Percentiles rank a stretch among this genome's conserved stretches.
Conservation (phyloP, 1,284 basidiomycete species). For the Rhodotorula sp. region DNA sequence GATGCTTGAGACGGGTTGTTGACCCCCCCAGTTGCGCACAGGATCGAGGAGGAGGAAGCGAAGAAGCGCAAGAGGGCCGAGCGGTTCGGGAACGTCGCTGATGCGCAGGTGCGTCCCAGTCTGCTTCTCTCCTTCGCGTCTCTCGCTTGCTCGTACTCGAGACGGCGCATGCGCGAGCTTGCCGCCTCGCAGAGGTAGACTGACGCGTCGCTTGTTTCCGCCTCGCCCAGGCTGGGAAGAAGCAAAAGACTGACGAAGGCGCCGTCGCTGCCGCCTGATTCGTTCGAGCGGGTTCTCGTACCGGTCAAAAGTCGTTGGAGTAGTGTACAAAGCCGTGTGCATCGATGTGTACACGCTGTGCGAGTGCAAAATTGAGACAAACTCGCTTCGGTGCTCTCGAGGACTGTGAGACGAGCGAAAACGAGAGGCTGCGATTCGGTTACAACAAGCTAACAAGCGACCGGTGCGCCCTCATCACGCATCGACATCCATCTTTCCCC, state of each 20-base stretch:
- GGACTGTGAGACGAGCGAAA: background rate
- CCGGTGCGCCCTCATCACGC: background rate
- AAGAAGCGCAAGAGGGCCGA: conserved; percentile 54
- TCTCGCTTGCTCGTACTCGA: background rate
- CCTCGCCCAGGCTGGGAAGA: too few relatives aligned
- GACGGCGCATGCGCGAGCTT: background rate
- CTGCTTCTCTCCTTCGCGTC: background rate
- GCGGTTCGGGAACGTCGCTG: conserved; percentile 45
- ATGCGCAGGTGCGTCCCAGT: background rate
- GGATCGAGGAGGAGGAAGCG: conserved; percentile 49
- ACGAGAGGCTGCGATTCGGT: background rate
- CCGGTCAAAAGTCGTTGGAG: too few relatives aligned
- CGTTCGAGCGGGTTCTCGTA: too few relatives aligned
- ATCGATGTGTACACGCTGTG: too few relatives aligned
- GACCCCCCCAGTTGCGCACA: too few relatives aligned
- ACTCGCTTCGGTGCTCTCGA: background rate
- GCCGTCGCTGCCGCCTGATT: too few relatives aligned
- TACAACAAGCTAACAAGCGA: background rate
- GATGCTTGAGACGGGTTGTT: too few relatives aligned
- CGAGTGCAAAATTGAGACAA: too few relatives aligned
- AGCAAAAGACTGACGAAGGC: too few relatives aligned
- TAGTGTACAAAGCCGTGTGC: too few relatives aligned
- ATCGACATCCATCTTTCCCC: conserved; percentile 1
- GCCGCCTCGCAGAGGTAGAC: too few relatives aligned
- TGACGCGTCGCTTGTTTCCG: too few relatives aligned